These are phyloP conservation scores for Ceratocystis diversiconidia DNA, from an alignment of 2,329 filamentous ascomycete species.

Conservation along the genomic window DNA sequence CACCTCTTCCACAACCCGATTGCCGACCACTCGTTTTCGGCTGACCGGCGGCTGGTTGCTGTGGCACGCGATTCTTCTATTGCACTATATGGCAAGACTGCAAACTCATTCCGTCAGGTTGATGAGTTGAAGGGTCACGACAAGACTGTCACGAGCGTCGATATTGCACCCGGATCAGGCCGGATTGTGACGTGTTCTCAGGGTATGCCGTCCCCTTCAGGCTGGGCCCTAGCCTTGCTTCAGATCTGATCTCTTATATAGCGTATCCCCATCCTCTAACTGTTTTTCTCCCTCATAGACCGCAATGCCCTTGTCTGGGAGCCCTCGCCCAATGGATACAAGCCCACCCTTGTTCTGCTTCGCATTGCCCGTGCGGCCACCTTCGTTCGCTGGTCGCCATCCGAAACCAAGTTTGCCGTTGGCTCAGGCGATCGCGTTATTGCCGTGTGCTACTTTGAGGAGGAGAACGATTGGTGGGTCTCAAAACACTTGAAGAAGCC, in stretches of 20 bases:
- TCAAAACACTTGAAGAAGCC: slow-evolving; percentile 99
- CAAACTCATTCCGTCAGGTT: slow-evolving; percentile 64
- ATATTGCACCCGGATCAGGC: slow-evolving; percentile 80
- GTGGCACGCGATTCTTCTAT: slow-evolving; percentile 82
- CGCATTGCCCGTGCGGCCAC: slow-evolving; percentile 95
- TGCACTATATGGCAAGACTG: slow-evolving; percentile 68
- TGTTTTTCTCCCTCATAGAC: slow-evolving; percentile 40
- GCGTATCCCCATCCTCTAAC: background rate
- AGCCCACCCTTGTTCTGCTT: slow-evolving; percentile 89
- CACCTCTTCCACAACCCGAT: slow-evolving; percentile 95
- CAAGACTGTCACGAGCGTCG: slow-evolving; percentile 90
- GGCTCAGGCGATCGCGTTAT: slow-evolving; percentile 92
- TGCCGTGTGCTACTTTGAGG: slow-evolving; percentile 95
- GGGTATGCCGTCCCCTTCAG: slow-evolving; percentile 37
- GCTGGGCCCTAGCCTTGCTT: background rate
- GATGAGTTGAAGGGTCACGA: slow-evolving; percentile 94
- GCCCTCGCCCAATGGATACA: slow-evolving; percentile 80
- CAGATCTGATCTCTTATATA: background rate
- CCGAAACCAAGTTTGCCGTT: slow-evolving; percentile 93
- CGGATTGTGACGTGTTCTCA: slow-evolving; percentile 97
- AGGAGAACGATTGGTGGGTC: slow-evolving; percentile 99
- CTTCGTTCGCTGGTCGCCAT: slow-evolving; percentile 92
- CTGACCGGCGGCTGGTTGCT: slow-evolving; percentile 75
- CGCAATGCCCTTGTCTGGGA: slow-evolving; percentile 98
- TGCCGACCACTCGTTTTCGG: slow-evolving; percentile 94